These are phyloP conservation scores for Mycena crocata DNA, from an alignment of 768 basidiomycete species.

Conservation along the genomic window DNA sequence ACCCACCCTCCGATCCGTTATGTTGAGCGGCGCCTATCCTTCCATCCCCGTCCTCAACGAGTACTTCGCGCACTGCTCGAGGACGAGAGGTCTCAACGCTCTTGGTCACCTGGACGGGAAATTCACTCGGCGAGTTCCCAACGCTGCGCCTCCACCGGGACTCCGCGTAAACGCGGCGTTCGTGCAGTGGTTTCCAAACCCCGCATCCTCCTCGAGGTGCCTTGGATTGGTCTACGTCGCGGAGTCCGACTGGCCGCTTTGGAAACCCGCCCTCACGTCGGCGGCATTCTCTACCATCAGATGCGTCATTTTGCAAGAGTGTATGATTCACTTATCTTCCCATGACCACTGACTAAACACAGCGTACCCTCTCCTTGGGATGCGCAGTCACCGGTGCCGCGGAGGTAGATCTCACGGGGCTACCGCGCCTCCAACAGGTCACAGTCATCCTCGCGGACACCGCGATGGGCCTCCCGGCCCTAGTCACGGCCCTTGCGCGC, in stretches of 20 bases:
- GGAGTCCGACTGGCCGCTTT: no score
- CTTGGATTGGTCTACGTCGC: no score
- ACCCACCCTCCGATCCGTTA: neutral
- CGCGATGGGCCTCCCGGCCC: neutral
- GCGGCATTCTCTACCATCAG: no score
- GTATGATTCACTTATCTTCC: no score
- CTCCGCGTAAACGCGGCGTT: neutral
- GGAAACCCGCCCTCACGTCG: no score
- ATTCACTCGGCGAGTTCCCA: neutral
- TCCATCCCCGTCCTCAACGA: constrained; percentile 1
- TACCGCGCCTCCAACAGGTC: neutral
- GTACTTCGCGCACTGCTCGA: neutral
- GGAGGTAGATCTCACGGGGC: neutral
- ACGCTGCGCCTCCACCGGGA: no score
- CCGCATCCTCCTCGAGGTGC: no score
- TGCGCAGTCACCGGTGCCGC: neutral
- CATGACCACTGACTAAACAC: no score
- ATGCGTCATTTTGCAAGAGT: no score
- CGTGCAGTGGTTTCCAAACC: no score
- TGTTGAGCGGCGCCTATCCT: neutral
- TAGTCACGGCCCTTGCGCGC: neutral
- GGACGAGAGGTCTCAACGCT: neutral
- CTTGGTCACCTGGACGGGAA: neutral
- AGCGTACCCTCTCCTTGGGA: neutral
- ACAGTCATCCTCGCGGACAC: neutral